Conservation (phyloP, 2,329 filamentous ascomycete species). For the Fusarium keratoplasticum region DNA sequence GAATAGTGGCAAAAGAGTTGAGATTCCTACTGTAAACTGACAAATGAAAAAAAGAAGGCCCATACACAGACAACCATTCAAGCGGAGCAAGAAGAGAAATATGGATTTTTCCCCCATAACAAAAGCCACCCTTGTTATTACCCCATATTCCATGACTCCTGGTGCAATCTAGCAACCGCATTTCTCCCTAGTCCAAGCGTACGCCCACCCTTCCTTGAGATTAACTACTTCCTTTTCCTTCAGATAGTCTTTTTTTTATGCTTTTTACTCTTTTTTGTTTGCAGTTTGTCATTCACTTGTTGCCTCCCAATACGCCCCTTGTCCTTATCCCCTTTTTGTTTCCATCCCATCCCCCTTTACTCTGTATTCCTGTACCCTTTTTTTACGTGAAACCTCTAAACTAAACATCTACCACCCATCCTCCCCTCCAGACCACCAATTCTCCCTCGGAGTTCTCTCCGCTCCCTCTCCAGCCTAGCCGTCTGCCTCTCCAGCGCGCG, state of each 20-base stretch:
- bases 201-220: conserved; percentile 1
- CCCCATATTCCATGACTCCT: not conserved
- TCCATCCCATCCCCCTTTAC: not conserved
- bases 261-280: conserved; percentile 4
- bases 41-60: not conserved
- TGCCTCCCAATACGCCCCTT: conserved; percentile 16
- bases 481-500: conserved; percentile 54
- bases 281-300: conserved; percentile 18
- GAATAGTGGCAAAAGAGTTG: not conserved
- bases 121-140: not conserved
- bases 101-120: not conserved
- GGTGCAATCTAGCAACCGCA: not conserved
- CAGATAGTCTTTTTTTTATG: conserved; percentile 28
- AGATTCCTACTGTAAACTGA: not conserved
- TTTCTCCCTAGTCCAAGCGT: conserved; percentile 11
- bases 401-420: conserved; percentile 8
- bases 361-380: not conserved
- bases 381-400: conserved; percentile 4
- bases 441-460: conserved; percentile 45
- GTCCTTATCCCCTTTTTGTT: conserved; percentile 11
- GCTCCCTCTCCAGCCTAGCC: conserved; percentile 50
- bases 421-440: conserved; percentile 26
- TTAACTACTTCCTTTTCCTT: not conserved
- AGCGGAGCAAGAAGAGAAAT: not conserved
- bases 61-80: not conserved